These are phyloP conservation scores for Agaricales sp. DNA, from an alignment of 1,284 basidiomycete species.

Conservation along the genomic window DNA sequence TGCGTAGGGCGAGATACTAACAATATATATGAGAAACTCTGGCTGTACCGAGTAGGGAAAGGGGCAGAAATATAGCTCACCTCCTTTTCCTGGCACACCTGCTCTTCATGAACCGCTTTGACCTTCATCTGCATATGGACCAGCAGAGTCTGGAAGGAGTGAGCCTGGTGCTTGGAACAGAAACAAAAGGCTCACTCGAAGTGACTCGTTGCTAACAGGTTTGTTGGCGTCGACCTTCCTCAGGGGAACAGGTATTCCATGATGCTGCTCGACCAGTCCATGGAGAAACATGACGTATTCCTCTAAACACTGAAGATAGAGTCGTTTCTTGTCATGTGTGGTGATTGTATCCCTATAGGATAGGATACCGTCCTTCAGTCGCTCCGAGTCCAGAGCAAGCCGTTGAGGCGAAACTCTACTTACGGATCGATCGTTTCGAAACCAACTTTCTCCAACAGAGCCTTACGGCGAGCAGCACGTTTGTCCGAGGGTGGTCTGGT, in stretches of 20 bases:
- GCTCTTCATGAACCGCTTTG: background rate
- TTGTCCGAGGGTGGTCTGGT: slow-evolving; percentile 26
- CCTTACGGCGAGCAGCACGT: slow-evolving; percentile 43
- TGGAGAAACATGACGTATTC: slow-evolving; percentile 58
- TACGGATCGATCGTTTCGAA: slow-evolving; percentile 51
- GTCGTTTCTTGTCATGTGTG: slow-evolving; percentile 65
- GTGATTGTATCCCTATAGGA: slow-evolving; percentile 49
- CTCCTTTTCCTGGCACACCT: background rate
- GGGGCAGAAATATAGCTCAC: too few species aligned
- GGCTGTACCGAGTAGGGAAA: too few species aligned
- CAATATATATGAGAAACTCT: too few species aligned
- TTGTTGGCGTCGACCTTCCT: slow-evolving; percentile 11
- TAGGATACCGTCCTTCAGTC: slow-evolving; percentile 1
- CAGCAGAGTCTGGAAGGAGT: background rate
- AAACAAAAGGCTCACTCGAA: background rate
- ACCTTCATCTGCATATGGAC: background rate
- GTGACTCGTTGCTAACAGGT: background rate
- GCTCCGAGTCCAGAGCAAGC: background rate
- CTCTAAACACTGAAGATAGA: slow-evolving; percentile 62
- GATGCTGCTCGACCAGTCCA: slow-evolving; percentile 43
- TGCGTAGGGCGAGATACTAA: too few species aligned
- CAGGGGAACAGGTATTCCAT: slow-evolving; percentile 35
- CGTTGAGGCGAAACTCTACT: too few species aligned
- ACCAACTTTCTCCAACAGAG: slow-evolving; percentile 42
- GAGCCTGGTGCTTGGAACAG: background rate